Evolutionary conservation across 805 yeast species (phyloP).

Genomic region (Nakazawaea sp.): DNA sequence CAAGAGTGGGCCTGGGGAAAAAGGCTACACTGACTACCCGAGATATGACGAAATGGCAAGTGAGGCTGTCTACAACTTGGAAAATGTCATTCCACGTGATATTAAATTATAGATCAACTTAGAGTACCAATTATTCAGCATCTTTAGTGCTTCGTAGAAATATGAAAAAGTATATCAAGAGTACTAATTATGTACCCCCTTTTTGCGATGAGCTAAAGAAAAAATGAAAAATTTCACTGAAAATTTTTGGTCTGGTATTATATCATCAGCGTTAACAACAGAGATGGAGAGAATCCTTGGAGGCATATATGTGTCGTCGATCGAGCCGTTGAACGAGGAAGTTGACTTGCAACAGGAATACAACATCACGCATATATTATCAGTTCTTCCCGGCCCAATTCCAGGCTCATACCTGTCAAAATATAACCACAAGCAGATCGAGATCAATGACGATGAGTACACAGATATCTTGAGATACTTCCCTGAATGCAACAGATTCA

Average conservation of each 20-base stretch:
- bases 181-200: too few species aligned
- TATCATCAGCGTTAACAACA: too few species aligned
- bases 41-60: constrained; percentile 6
- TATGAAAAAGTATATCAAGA: too few species aligned
- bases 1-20: constrained; percentile 20
- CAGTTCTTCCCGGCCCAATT: constrained; percentile 59
- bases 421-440: constrained; percentile 53
- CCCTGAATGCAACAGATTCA: constrained; percentile 56
- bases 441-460: constrained; percentile 65
- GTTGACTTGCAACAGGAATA: constrained; percentile 42
- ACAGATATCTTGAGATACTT: constrained; percentile 61
- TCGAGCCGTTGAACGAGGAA: constrained; percentile 53
- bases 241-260: background rate
- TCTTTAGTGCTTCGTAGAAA: too few species aligned
- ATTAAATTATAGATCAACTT: constrained; percentile 1
- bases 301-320: constrained; percentile 68
- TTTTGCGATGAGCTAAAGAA: too few species aligned
- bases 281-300: constrained; percentile 61
- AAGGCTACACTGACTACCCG: constrained; percentile 40
- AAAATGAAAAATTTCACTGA: background rate
- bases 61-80: constrained; percentile 3
- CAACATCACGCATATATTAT: constrained; percentile 65
- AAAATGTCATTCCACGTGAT: constrained; percentile 1
- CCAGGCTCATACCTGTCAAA: constrained; percentile 39
- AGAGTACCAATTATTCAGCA: too few species aligned